Evolutionary conservation across 768 basidiomycete species (phyloP).

Genomic region (Tulasnella sp.): DNA sequence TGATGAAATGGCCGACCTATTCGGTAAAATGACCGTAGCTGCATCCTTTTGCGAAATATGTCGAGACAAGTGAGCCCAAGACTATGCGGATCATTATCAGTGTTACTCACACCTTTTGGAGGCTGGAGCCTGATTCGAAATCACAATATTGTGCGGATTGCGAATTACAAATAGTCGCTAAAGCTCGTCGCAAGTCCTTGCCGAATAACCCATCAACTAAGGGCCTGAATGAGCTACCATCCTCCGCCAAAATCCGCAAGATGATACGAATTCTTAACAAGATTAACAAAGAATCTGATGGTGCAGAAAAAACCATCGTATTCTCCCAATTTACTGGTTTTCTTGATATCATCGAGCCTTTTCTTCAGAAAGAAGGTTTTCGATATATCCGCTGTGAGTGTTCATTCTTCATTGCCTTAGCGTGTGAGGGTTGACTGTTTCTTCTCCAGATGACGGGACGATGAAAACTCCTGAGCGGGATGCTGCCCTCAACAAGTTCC

Average conservation of each 20-base stretch:
- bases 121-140: constrained; percentile 17
- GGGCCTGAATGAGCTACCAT: constrained; percentile 48
- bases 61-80: constrained; percentile 7
- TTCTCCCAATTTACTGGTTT: constrained; percentile 85
- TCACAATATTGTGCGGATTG: constrained; percentile 49
- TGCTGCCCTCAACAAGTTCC: constrained; percentile 59
- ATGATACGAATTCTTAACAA: constrained; percentile 56
- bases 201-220: constrained; percentile 22
- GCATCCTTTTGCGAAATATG: constrained; percentile 68
- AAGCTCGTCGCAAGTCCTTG: constrained; percentile 33
- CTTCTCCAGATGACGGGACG: constrained; percentile 63
- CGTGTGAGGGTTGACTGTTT: neutral
- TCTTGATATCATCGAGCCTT: constrained; percentile 78
- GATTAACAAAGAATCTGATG: constrained; percentile 30
- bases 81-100: neutral
- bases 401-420: neutral
- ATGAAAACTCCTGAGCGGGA: constrained; percentile 72
- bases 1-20: constrained; percentile 63
- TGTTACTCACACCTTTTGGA: neutral
- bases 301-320: constrained; percentile 80
- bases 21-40: constrained; percentile 53
- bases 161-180: constrained; percentile 33
- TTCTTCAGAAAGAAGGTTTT: constrained; percentile 54
- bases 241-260: constrained; percentile 80
- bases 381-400: constrained; percentile 76